Evolutionary conservation across 495 filamentous ascomycete genomes (phyloP).

Genomic region (Astrocystis sublimbata): DNA sequence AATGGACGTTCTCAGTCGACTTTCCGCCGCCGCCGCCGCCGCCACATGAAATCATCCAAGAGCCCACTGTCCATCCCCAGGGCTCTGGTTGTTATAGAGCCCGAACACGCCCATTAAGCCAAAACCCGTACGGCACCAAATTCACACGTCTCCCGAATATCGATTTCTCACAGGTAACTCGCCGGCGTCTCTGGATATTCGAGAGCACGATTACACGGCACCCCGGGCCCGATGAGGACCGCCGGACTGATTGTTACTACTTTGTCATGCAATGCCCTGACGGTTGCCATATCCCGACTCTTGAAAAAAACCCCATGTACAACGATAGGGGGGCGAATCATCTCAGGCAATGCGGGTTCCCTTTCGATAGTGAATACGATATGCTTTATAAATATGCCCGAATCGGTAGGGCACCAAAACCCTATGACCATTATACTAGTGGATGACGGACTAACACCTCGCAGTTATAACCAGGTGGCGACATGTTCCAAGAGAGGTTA

Average conservation of each 20-base stretch:
- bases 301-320: neutral
- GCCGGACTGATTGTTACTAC: too few relatives aligned
- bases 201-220: neutral
- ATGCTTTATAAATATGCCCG: neutral
- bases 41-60: too few relatives aligned
- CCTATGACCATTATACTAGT: neutral
- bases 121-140: too few relatives aligned
- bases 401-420: neutral
- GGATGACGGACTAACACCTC: neutral
- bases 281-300: neutral
- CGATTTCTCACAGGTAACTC: neutral
- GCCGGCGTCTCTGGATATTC: neutral
- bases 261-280: neutral
- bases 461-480: neutral
- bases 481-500: neutral
- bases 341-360: neutral
- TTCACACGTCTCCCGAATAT: too few relatives aligned
- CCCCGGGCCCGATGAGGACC: fast-evolving
- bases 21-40: too few relatives aligned
- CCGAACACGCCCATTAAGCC: too few relatives aligned
- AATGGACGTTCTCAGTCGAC: too few relatives aligned
- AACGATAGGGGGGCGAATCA: neutral
- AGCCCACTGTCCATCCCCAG: too few relatives aligned
- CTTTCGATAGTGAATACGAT: neutral
- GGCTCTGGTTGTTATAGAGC: too few relatives aligned